Percentiles rank a stretch among this genome's conserved stretches.
These are phyloP conservation scores for Torulaspora pretoriensis DNA, from an alignment of 1,139 yeast species.

Conservation along the genomic window DNA sequence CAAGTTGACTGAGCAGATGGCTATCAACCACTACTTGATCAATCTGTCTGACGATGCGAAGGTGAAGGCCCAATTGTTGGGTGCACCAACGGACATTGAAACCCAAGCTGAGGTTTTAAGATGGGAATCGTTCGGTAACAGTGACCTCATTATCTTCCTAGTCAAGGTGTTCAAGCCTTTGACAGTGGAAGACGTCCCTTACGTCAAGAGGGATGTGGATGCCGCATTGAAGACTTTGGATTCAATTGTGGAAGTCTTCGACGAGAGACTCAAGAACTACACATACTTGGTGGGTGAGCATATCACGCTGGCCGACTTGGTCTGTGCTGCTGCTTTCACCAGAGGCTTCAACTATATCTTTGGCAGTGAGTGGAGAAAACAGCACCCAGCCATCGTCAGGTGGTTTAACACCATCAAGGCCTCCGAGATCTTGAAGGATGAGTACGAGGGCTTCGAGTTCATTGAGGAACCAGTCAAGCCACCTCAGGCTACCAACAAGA, in stretches of 20 bases:
- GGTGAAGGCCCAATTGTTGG: conserved; percentile 43
- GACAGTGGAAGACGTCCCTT: conserved; percentile 50
- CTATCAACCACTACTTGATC: conserved; percentile 50
- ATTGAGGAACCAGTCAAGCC: conserved; percentile 66
- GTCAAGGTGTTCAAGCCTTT: conserved; percentile 43
- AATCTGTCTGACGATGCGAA: conserved; percentile 31
- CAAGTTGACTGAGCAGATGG: conserved; percentile 69
- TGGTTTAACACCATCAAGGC: conserved; percentile 76
- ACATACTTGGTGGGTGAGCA: conserved; percentile 93
- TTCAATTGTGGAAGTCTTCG: conserved; percentile 45
- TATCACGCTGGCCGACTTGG: conserved; percentile 78
- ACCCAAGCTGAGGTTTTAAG: conserved; percentile 69
- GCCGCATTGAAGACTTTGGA: conserved; percentile 45
- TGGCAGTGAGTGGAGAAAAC: conserved; percentile 73
- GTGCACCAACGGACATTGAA: conserved; percentile 48
- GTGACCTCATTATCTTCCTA: conserved; percentile 54
- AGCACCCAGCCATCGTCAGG: conserved; percentile 73
- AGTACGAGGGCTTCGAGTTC: conserved; percentile 49
- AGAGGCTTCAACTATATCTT: conserved; percentile 66
- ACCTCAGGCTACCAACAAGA: conserved; percentile 77
- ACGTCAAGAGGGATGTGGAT: conserved; percentile 79
- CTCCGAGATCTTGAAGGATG: conserved; percentile 51
- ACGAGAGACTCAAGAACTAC: conserved; percentile 63
- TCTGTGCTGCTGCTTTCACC: conserved; percentile 53
- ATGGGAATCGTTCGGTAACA: conserved; percentile 80